Base-by-base conservation (phyloP, 352 stramenopile genomes). In the Phytophthora pinifolia region DNA sequence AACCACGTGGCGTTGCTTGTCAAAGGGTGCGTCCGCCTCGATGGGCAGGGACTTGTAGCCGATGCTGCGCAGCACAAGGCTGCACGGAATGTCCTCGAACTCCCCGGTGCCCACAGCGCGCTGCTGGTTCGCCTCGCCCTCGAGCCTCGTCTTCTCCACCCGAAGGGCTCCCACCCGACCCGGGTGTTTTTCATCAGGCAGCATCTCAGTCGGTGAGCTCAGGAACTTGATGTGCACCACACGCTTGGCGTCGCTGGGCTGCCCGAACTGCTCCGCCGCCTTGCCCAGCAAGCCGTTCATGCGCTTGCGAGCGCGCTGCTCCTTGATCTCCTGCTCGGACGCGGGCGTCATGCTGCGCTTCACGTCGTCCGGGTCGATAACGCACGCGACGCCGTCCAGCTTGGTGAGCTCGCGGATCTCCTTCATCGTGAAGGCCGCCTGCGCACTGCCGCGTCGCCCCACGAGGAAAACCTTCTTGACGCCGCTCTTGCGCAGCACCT, bases 401-500 rank as follows among this genome's bases (percentile, higher is more conserved):
- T 90, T 92, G 15, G 85, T 96, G 55, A 97, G 60, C 54, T 98
- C 92, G 18, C 92, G 79, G 20, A 98, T 63, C 59, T 98, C 95
- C 57, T 99, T 99, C 65, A 99, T 99, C 27, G 96, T 99, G 70
- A 99, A 99, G 15, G 97, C 92, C 15, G 89, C 94, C 76, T 99
- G 97, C 6, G 96, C 82, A 56, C 87, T 92, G n/a, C 97, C 97
- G 25, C 97, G 77, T 60, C 97, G 88, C 14, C 96, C 96, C 1
- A 99, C 61, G 3, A 99, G 70, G 30, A 82, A 87, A 14, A 99
- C 92, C 20, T 82, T 85, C 51, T 89, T 89, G 42, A 86, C 74
- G n/a, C 71, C 65, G 33, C 80, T 91, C 36, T 74, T 74, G 30
- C 61, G 61, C 6, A 99, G 67, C 7, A 82, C 77, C 18, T 97